These are phyloP conservation scores for Penium margaritaceum DNA, from an alignment of 139 green algal species.

Conservation along the genomic window DNA sequence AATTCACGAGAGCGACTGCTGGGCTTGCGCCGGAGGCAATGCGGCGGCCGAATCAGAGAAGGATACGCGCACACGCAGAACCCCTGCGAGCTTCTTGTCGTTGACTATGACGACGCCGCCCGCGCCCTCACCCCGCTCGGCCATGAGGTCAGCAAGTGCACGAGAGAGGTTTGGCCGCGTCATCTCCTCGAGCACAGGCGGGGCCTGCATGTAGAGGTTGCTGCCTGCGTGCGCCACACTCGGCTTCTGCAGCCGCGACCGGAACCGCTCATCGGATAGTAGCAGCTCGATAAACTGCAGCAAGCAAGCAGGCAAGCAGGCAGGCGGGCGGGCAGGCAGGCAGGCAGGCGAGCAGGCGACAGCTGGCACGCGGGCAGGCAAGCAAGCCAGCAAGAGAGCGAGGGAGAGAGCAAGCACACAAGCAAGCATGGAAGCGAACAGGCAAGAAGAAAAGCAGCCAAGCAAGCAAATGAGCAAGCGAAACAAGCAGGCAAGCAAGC, in stretches of 20 bases:
- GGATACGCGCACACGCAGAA: constrained; percentile 59
- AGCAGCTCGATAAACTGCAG: constrained; percentile 74
- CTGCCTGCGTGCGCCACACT: constrained; percentile 65
- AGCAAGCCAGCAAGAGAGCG: not conserved
- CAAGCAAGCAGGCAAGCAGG: constrained; percentile 1
- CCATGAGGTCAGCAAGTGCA: constrained; percentile 50
- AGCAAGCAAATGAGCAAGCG: constrained; percentile 22
- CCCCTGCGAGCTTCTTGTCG: constrained; percentile 74
- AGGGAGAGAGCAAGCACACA: not conserved
- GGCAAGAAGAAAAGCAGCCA: not conserved
- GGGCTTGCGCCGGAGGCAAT: too few relatives aligned
- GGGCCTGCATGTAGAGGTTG: constrained; percentile 82
- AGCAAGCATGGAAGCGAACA: not conserved
- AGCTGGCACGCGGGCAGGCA: not conserved
- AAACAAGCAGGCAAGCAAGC: too few relatives aligned
- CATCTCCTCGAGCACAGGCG: constrained; percentile 68
- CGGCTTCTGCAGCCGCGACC: constrained; percentile 61
- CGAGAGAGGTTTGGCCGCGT: constrained; percentile 66
- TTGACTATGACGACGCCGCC: constrained; percentile 74
- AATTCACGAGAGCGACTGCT: too few relatives aligned
- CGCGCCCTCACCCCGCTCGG: constrained; percentile 9
- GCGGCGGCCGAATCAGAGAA: too few relatives aligned
- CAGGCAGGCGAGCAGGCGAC: too few relatives aligned
- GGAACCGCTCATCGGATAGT: constrained; percentile 53
- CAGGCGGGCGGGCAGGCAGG: too few relatives aligned